Conservation (phyloP, 202 grass and related monocot genomes). For the Eragrostis tef region DNA sequence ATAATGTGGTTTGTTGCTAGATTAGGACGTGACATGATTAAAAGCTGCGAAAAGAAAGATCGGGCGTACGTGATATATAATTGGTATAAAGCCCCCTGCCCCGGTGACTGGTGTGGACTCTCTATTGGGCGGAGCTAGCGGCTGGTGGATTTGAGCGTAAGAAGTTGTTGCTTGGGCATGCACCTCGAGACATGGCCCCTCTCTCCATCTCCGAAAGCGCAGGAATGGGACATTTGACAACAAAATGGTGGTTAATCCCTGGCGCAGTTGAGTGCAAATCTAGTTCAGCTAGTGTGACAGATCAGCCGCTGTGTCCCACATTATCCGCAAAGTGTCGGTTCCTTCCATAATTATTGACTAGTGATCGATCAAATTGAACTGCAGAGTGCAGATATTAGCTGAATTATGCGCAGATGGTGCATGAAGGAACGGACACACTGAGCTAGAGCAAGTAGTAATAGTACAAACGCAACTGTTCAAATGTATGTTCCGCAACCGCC, state of each 20-base stretch:
- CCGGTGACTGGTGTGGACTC: slow-evolving; percentile 40
- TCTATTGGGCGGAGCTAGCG: slow-evolving; percentile 24
- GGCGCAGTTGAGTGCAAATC: background rate
- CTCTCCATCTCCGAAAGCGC: background rate
- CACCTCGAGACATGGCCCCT: background rate
- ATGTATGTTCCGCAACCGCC: too few relatives aligned
- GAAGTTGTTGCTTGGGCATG: background rate
- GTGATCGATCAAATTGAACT: background rate
- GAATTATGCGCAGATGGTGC: background rate
- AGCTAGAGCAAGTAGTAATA: too few relatives aligned
- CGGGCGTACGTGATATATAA: too few relatives aligned
- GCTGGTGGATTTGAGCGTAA: background rate
- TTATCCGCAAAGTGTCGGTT: background rate
- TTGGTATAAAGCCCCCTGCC: background rate
- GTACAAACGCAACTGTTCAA: background rate
- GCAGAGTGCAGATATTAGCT: background rate
- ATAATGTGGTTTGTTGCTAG: too few relatives aligned
- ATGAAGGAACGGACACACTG: too few relatives aligned
- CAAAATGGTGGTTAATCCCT: background rate
- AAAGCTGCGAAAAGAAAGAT: too few relatives aligned
- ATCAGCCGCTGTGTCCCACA: background rate
- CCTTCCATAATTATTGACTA: background rate
- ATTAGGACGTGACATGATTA: too few relatives aligned
- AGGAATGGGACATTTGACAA: background rate
- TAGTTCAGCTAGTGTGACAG: background rate